Conservation (phyloP, 192 early-diverging fungal genomes). For the Diversispora epigaea region DNA sequence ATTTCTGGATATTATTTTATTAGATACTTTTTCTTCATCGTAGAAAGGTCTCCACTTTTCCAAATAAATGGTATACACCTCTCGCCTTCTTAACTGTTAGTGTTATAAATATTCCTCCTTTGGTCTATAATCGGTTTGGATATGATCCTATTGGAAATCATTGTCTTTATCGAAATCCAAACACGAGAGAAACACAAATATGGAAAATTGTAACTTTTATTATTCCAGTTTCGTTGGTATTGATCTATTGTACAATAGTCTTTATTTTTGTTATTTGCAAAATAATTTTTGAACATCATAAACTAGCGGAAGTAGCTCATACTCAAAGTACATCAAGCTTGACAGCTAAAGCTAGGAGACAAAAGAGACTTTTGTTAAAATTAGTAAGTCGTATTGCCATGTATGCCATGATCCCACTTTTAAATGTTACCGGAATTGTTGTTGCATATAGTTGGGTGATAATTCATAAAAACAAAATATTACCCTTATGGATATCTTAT, state of each 20-base stretch:
- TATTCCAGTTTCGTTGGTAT: background rate
- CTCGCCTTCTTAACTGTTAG: background rate
- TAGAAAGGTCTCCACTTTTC: constrained; percentile 15
- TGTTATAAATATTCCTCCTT: constrained; percentile 14
- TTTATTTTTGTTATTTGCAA: background rate
- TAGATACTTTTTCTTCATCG: constrained; percentile 23
- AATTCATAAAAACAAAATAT: background rate
- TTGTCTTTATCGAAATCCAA: constrained; percentile 2
- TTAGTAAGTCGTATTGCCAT: constrained; percentile 19
- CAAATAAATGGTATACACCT: constrained; percentile 13
- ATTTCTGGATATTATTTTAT: background rate
- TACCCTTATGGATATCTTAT: background rate
- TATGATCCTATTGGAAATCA: background rate
- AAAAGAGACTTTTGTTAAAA: constrained; percentile 10
- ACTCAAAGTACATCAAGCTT: background rate
- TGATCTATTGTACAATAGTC: constrained; percentile 13
- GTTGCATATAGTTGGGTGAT: background rate
- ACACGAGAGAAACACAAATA: background rate
- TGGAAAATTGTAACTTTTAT: constrained; percentile 15
- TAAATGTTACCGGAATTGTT: constrained; percentile 18
- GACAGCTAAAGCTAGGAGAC: background rate
- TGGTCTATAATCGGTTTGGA: constrained; percentile 2
- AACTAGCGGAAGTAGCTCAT: constrained; percentile 4
- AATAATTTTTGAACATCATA: constrained; percentile 11
- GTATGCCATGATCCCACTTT: constrained; percentile 8